These are phyloP conservation scores for Aspergillus tamarii DNA, from an alignment of 2,329 filamentous ascomycete species.

Conservation along the genomic window DNA sequence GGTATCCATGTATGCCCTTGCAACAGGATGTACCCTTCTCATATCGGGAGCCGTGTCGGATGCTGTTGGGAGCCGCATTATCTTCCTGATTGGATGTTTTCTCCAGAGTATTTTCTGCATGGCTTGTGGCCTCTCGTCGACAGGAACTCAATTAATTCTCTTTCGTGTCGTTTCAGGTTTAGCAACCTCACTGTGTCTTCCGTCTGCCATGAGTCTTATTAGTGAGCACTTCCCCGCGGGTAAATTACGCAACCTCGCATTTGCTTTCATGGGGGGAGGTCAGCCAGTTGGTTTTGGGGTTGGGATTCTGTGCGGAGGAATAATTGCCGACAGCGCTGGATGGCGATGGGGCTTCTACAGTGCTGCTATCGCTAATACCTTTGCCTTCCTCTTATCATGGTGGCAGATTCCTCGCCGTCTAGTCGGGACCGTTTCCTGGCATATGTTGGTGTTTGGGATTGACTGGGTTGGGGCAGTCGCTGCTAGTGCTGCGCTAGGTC, in stretches of 20 bases:
- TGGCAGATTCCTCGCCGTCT: slow-evolving; percentile 31
- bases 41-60: slow-evolving; percentile 54
- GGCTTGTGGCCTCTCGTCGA: slow-evolving; percentile 37
- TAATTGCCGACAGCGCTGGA: slow-evolving; percentile 47
- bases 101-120: slow-evolving; percentile 46
- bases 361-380: slow-evolving; percentile 38
- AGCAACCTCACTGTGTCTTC: slow-evolving; percentile 48
- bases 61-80: slow-evolving; percentile 47
- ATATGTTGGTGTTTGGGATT: slow-evolving; percentile 29
- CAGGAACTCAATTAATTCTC: slow-evolving; percentile 42
- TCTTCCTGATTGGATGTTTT: slow-evolving; percentile 51
- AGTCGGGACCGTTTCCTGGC: slow-evolving; percentile 13
- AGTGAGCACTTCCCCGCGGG: slow-evolving; percentile 48
- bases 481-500: slow-evolving; percentile 47
- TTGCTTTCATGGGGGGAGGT: slow-evolving; percentile 34
- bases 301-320: slow-evolving; percentile 24
- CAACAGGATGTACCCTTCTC: slow-evolving; percentile 48
- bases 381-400: not conserved
- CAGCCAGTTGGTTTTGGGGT: slow-evolving; percentile 16
- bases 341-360: slow-evolving; percentile 55
- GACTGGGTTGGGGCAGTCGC: slow-evolving; percentile 55
- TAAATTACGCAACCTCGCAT: slow-evolving; percentile 51
- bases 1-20: slow-evolving; percentile 37
- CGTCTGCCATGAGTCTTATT: slow-evolving; percentile 51
- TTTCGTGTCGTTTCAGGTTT: slow-evolving; percentile 51